These are phyloP conservation scores for Talaromyces verruculosus DNA, from an alignment of 2,329 filamentous ascomycete genomes.

Conservation along the genomic window DNA sequence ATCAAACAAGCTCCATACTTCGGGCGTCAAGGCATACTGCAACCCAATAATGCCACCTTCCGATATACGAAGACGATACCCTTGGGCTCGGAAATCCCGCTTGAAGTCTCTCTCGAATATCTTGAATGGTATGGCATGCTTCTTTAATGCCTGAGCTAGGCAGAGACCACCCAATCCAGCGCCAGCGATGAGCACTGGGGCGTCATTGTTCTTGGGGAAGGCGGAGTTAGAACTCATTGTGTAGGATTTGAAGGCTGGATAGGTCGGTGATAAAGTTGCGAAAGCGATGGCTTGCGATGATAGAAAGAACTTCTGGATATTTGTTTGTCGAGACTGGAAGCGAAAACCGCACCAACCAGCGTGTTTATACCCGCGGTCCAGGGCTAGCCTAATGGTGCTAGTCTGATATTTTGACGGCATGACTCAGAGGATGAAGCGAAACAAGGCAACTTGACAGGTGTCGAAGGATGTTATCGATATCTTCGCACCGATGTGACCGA, in stretches of 20 bases:
- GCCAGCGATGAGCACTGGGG: slow-evolving; percentile 38
- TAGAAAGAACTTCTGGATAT: neutral
- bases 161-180: slow-evolving; percentile 38
- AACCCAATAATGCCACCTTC: slow-evolving; percentile 27
- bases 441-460: neutral
- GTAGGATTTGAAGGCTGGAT: neutral
- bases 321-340: neutral
- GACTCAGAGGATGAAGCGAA: neutral
- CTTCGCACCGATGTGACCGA: neutral
- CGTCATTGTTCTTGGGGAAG: neutral
- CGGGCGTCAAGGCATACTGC: slow-evolving; percentile 19
- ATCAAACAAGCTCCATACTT: slow-evolving; percentile 26
- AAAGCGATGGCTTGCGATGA: neutral
- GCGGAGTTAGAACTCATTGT: neutral
- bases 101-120: slow-evolving; percentile 39
- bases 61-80: slow-evolving; percentile 39
- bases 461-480: neutral
- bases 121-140: slow-evolving; percentile 36
- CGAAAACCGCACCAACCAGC: neutral
- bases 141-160: slow-evolving; percentile 39
- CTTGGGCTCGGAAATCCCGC: slow-evolving; percentile 36
- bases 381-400: neutral
- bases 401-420: neutral
- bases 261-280: neutral
- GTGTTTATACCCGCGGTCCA: neutral